phyloP scores from a whole-genome alignment of 1,139 yeast genomes.

The Suhomyces choctaworum region DNA sequence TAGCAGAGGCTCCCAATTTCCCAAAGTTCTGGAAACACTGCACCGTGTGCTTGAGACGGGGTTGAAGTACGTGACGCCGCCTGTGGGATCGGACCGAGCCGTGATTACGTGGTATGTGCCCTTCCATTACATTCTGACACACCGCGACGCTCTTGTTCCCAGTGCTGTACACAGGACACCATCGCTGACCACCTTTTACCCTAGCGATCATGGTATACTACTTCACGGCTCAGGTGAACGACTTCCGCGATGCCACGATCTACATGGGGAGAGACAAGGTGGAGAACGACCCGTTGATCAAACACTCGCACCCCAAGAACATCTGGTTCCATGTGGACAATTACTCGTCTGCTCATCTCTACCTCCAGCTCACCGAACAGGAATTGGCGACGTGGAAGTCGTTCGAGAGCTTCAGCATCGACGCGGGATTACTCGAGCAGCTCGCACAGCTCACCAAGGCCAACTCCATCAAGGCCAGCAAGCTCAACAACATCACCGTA shows the following conservation, averaged over 20 bases:
- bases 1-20: no score
- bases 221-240: conserved; percentile 39
- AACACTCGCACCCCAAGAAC: conserved; percentile 66
- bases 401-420: conserved; percentile 44
- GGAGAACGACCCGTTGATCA: conserved; percentile 74
- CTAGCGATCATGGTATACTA: conserved; percentile 54
- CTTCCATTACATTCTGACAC: no score
- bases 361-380: conserved; percentile 54
- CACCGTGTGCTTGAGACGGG: no score
- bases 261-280: conserved; percentile 78
- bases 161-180: no score
- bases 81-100: no score
- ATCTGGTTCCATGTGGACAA: conserved; percentile 87
- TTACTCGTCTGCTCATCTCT: conserved; percentile 80
- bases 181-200: not conserved
- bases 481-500: conserved; percentile 65
- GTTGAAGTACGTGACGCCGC: no score
- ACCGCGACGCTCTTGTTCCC: no score
- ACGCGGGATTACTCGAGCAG: conserved; percentile 54
- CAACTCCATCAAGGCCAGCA: conserved; percentile 77
- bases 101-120: no score
- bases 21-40: no score
- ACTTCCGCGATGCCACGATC: conserved; percentile 33
- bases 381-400: conserved; percentile 28
- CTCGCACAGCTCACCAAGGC: conserved; percentile 80